phyloP scores from a whole-genome alignment of 2,329 filamentous ascomycete genomes.

The Exophiala alcalophila region DNA sequence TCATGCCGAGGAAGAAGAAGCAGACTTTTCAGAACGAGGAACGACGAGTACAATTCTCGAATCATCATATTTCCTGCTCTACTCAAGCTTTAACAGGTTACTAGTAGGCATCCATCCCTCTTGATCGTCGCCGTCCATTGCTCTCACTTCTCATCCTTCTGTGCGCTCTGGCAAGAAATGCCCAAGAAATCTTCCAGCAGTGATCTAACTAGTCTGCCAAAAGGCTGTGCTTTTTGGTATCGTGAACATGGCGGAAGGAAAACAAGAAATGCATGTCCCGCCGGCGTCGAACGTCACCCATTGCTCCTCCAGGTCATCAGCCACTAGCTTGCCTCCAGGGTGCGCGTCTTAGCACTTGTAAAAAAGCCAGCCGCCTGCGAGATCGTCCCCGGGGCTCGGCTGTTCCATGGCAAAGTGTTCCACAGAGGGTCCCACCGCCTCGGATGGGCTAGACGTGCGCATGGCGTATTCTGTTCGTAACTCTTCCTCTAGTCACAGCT shows the following conservation, averaged over 20 bases:
- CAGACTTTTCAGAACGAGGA: too few relatives aligned
- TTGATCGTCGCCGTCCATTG: not conserved
- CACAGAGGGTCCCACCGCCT: constrained; percentile 20
- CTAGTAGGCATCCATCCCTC: not conserved
- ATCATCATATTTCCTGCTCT: not conserved
- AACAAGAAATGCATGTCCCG: constrained; percentile 16
- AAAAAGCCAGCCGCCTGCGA: constrained; percentile 26
- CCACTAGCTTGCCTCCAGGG: not conserved
- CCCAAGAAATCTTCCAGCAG: constrained; percentile 12
- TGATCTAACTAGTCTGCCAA: constrained; percentile 10
- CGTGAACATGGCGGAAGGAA: constrained; percentile 20
- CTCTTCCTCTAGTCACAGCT: constrained; percentile 74
- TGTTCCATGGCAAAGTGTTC: constrained; percentile 30
- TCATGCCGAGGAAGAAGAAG: too few relatives aligned
- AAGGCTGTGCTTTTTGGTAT: constrained; percentile 27
- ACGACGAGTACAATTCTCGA: too few relatives aligned
- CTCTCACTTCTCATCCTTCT: not conserved
- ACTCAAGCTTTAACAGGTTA: too few relatives aligned
- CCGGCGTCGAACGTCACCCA: constrained; percentile 4
- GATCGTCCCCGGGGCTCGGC: constrained; percentile 11
- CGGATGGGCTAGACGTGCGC: constrained; percentile 7
- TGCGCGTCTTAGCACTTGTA: constrained; percentile 22
- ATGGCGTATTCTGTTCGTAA: constrained; percentile 47
- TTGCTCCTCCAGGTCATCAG: not conserved
- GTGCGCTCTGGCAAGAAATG: constrained; percentile 2